Base-by-base conservation (phyloP, 1,284 basidiomycete genomes). In the Retiboletus flavoniger region DNA sequence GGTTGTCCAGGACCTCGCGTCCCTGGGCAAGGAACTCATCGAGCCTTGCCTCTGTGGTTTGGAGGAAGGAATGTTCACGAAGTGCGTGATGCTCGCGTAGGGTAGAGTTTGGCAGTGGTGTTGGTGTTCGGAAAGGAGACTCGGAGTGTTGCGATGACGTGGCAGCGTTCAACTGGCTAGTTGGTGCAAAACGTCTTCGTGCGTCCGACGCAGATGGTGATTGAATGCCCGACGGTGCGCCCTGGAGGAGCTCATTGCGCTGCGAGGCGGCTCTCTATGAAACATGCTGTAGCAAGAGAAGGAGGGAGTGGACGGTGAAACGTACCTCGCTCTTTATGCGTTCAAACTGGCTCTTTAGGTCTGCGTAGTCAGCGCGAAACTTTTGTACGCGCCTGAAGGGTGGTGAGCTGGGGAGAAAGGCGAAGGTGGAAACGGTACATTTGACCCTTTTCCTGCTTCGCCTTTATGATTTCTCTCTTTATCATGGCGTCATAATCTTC, bases 401-500 rank as follows among this genome's bases (percentile, higher is more conserved):
- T 26, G 45, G 39, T 57, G 36, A 62, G 57, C 35, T 1, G 48
- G 21, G 38, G 19, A 42, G 4, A 28, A 16, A 46, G 17, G 43
- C 8, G 29, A 21, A 42, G 16, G 41, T 0, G 21, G 28, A n/a
- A 16, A 16, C 74, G 84, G 65, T 66, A 95, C 93, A 91, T 88
- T 68, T 90, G 80, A 0, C 94, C 95, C 74, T 98, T 98, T 76
- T 96, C 94, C 69, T 93, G 85, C 73, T 96, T 96, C 39, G 90
- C 87, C 62, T 92, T 93, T 50, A 96, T 91, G 66, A 97, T 93
- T 72, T 98, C 95, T 60, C 94, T 82, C 75, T 89, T 91, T 1
- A 91, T 92, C 91, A 98, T 94, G 11, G 91, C 89, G 66, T 97
- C 95, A 67, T 96, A 98, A 67, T 98, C 95, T 63, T 97, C 94